A percentile compares a stretch with the other conserved stretches of the same genome.
phyloP scores from a whole-genome alignment of 495 filamentous ascomycete genomes.

The Lasiosphaeria miniovina region DNA sequence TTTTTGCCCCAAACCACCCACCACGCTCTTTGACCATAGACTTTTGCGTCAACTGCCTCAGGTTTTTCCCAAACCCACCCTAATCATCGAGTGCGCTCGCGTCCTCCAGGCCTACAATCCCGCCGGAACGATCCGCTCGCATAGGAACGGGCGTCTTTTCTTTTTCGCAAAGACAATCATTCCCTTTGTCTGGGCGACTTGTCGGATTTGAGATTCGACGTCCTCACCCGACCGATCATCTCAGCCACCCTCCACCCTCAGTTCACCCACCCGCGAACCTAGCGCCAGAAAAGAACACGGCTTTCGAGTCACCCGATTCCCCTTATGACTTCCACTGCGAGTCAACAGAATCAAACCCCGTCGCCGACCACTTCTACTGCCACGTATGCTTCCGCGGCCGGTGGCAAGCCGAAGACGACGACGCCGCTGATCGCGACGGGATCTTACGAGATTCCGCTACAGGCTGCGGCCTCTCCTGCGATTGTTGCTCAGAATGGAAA shows the following conservation, averaged over 20 bases:
- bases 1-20: conserved; percentile 26
- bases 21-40: conserved; percentile 32
- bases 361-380: conserved; percentile 59
- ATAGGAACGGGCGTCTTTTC: conserved; percentile 4
- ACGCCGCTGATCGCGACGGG: conserved; percentile 68
- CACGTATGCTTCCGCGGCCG: conserved; percentile 67
- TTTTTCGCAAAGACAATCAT: conserved; percentile 13
- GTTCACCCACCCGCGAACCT: conserved; percentile 15
- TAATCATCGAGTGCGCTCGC: conserved; percentile 18
- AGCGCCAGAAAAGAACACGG: conserved; percentile 22
- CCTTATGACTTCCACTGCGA: conserved; percentile 52
- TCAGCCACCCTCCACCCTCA: conserved; percentile 14
- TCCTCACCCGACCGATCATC: conserved; percentile 8
- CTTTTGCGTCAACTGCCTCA: conserved; percentile 20
- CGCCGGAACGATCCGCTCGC: conserved; percentile 8
- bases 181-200: conserved; percentile 24
- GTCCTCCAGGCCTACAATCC: conserved; percentile 3
- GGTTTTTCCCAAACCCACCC: conserved; percentile 15
- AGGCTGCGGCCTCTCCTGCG: conserved; percentile 68
- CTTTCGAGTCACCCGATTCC: conserved; percentile 36
- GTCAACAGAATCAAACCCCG: conserved; percentile 51
- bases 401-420: conserved; percentile 71
- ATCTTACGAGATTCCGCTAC: conserved; percentile 48
- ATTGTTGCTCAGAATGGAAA: conserved; percentile 74
- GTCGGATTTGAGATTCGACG: conserved; percentile 37